Evolutionary conservation across 192 early-diverging fungal species (phyloP), one percentile per base, ranked within the genome.

Genomic region (Umbelopsis sp.): DNA sequence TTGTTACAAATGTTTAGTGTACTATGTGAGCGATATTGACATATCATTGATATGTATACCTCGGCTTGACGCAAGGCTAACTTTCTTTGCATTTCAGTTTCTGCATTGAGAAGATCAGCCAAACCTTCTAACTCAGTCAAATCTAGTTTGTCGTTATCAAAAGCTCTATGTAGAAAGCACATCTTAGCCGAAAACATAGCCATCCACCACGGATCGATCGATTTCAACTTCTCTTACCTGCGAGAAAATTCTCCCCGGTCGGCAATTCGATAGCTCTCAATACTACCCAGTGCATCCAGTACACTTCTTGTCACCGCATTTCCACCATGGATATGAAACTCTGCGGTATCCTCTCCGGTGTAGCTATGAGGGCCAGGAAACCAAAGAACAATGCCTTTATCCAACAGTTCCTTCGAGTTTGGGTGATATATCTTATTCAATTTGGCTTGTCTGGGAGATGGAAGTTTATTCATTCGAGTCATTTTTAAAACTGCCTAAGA

Each of bases 291-390:
- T 14, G 88, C 88, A 22, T 73, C 62, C 9, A 92, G 69, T 0
- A 91, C 71, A 26, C 88, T 80, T 65, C 75, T 75, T 17, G 91
- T 73, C 2, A 94, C 91, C 0, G 92, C 90, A 24, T 77, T 83
- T 7, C 92, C 91, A 31, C 91, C 92, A 74, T 94, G 92, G 8
- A 89, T 78, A 66, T 94, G 91, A 43, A 92, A 80, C 69, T 94
- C 92, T 5, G 86, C 88, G 47, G 85, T 84, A 73, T 92, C 91
- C 59, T 94, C 91, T 10, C 92, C 91, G 0, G 92, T 94, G 54
- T 86, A 94, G 17, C 90, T 91, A 16, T 79, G 80, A 0, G 90
- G 92, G 2, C 82, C 85, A 65, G 85, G 86, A 77, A 88, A 88
- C 81, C 80, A 90, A 11, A 87, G 45, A 10, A 85, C 82, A 26